Evolutionary conservation across 2,329 filamentous ascomycete species (phyloP), one percentile per base, ranked within the genome.

Genomic region (Exophiala lecanii-corni): DNA sequence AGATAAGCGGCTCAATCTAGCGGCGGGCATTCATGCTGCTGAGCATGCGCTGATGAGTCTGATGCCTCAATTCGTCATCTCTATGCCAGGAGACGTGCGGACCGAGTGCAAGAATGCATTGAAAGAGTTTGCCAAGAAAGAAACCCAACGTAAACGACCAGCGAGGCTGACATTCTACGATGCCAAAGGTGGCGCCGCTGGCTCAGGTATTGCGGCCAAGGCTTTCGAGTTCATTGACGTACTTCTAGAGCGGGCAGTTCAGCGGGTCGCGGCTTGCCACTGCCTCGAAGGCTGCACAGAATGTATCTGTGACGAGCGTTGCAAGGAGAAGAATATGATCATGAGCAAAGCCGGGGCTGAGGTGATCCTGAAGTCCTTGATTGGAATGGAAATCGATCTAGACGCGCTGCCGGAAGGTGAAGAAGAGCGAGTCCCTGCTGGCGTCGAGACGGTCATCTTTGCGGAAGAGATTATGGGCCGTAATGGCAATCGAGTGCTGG

Each of bases 91-190:
- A 18, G 92, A 97, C 55, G 87, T 98, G 10, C 79, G 87, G 31
- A 97, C 92, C 0, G 92, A 97, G 65, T 97, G 92, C 65, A 97
- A 97, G 69, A 79, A 83, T 45, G 81, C 83, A 2, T 71, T 85
- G 47, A 97, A 97, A 63, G 91, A 97, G 64, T 88, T 96, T 50
- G 80, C 86, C 1, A 79, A 79, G 54, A 70, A 65, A 17, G 57
- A 62, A 36, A 57, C 59, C 17, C 50, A 54, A 21, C 76, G 89
- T 20, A 95, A 95, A 66, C 75, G 92, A 3, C 92, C 91, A 0
- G 92, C 89, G 0, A 73, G 92, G 1, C 67, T 98, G 36, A 95
- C 88, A 0, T 95, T 98, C 58, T 98, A 97, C 65, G 92, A 97
- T 61, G 84, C 88, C 2, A 95, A 94, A 64, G 92, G 92, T 5